phyloP scores from a whole-genome alignment of 179 eudicot species.

The Silene vulgaris region DNA sequence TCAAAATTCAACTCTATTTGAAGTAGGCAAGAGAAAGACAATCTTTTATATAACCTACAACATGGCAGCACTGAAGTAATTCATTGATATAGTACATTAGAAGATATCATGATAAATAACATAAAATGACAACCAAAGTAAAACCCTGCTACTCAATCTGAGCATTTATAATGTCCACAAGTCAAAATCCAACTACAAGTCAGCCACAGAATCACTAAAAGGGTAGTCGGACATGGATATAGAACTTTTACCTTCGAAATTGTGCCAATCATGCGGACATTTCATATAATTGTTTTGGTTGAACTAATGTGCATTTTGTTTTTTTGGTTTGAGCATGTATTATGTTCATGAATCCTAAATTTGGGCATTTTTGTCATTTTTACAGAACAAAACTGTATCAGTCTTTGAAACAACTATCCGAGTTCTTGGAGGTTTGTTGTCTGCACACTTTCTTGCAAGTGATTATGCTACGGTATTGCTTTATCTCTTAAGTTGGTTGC shows the following conservation, averaged over 20 bases:
- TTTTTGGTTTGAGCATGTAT: background rate
- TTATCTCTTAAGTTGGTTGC: slow-evolving; percentile 16
- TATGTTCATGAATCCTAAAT: background rate
- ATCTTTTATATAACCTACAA: background rate
- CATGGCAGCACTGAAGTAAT: background rate
- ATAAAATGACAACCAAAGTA: background rate
- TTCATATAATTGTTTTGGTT: background rate
- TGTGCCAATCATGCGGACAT: background rate
- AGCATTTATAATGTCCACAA: background rate
- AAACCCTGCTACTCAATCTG: background rate
- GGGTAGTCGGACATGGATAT: background rate
- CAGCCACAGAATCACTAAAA: background rate
- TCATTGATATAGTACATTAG: background rate
- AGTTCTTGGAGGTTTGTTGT: slow-evolving; percentile 91
- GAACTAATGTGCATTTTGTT: background rate
- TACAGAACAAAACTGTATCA: slow-evolving; percentile 97
- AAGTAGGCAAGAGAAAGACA: background rate
- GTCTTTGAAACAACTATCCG: slow-evolving; percentile 94
- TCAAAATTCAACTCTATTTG: background rate
- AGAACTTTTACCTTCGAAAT: background rate
- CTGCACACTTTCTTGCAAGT: slow-evolving; percentile 99
- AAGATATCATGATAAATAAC: background rate
- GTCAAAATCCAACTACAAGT: background rate
- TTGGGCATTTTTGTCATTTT: slow-evolving; percentile 22
- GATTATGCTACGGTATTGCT: slow-evolving; percentile 87